These are phyloP conservation scores for Phytomonas sp. DNA, from an alignment of 208 protist species.

Conservation along the genomic window DNA sequence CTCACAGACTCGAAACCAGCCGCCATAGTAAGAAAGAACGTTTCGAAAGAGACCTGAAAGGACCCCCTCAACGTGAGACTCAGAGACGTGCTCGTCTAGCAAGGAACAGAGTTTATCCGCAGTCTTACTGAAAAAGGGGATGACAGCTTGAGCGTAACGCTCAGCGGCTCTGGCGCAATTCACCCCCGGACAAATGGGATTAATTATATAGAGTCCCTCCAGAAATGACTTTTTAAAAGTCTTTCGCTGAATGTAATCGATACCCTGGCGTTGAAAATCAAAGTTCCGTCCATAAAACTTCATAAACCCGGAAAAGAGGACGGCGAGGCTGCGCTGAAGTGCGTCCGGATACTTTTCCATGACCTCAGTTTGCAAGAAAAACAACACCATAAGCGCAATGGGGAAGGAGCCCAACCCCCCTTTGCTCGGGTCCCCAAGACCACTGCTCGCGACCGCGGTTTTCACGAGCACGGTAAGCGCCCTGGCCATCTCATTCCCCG, in stretches of 20 bases:
- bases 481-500: conserved; percentile 54
- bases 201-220: conserved; percentile 53
- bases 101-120: conserved; percentile 22
- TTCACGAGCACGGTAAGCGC: conserved; percentile 75
- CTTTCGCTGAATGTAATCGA: conserved; percentile 50
- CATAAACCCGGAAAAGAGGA: conserved; percentile 61
- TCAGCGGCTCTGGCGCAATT: conserved; percentile 68
- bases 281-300: conserved; percentile 69
- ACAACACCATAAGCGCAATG: conserved; percentile 72
- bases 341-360: conserved; percentile 22
- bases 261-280: conserved; percentile 34
- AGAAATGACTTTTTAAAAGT: conserved; percentile 41
- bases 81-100: conserved; percentile 18
- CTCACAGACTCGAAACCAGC: not conserved
- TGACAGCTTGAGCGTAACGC: conserved; percentile 29
- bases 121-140: conserved; percentile 42
- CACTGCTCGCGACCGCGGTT: conserved; percentile 37
- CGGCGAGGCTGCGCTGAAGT: conserved; percentile 34
- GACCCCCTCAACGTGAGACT: not conserved
- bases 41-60: not conserved
- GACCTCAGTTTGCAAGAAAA: conserved; percentile 53
- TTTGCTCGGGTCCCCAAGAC: conserved; percentile 65
- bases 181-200: conserved; percentile 44
- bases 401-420: conserved; percentile 84
- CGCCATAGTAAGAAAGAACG: not conserved